These are phyloP conservation scores for Dioscorea cayenensis DNA, from an alignment of 116 monocot genomes.

Conservation along the genomic window DNA sequence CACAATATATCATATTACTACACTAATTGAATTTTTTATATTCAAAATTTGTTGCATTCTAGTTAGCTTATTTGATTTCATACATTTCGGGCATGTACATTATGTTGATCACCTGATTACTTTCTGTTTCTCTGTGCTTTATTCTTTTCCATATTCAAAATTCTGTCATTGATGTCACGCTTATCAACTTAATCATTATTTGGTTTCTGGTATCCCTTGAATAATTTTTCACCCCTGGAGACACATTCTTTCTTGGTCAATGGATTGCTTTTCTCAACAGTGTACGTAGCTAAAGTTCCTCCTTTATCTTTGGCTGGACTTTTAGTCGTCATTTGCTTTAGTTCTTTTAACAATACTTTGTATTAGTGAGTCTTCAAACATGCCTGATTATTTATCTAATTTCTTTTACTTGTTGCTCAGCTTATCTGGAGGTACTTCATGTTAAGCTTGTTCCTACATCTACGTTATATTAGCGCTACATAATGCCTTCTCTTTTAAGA, in stretches of 20 bases:
- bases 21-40: background rate
- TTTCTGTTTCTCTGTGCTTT: constrained; percentile 60
- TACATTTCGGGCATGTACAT: constrained; percentile 75
- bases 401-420: background rate
- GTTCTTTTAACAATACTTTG: constrained; percentile 82
- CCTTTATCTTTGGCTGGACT: constrained; percentile 61
- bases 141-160: constrained; percentile 27
- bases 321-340: constrained; percentile 65
- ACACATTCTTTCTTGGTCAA: constrained; percentile 77
- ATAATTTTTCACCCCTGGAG: constrained; percentile 27
- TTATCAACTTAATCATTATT: background rate
- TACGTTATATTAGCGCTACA: no score
- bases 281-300: constrained; percentile 37
- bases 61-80: constrained; percentile 23
- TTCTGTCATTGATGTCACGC: no score
- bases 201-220: background rate
- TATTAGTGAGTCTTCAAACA: constrained; percentile 89
- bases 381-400: background rate
- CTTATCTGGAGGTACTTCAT: no score
- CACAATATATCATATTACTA: constrained; percentile 32
- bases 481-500: background rate
- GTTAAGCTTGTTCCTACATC: no score
- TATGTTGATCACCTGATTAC: constrained; percentile 29
- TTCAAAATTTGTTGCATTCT: background rate
- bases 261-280: constrained; percentile 58